These are phyloP conservation scores for Mortierella sp. DNA, from an alignment of 371 early-diverging fungal genomes.

Conservation along the genomic window DNA sequence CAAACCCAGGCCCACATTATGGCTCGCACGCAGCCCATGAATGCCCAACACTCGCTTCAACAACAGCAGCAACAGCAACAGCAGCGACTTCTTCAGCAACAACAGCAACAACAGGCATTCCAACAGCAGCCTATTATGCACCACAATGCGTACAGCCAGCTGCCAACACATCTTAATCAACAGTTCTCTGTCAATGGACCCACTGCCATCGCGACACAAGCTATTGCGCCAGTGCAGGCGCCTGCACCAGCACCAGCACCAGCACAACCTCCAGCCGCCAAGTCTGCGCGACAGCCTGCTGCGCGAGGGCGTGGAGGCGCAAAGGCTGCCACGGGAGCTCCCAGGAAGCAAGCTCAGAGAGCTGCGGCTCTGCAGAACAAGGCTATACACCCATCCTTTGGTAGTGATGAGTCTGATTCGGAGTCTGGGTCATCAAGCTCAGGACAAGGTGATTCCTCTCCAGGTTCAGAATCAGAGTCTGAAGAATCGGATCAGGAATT, in stretches of 20 bases:
- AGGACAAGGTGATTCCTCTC: conserved; percentile 30
- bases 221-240: conserved; percentile 7
- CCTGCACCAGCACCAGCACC: conserved; percentile 18
- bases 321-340: conserved; percentile 18
- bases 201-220: conserved; percentile 38
- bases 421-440: conserved; percentile 50
- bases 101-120: conserved; percentile 22
- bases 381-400: conserved; percentile 19
- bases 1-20: conserved; percentile 29
- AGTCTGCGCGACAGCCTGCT: conserved; percentile 22
- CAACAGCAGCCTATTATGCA: conserved; percentile 26
- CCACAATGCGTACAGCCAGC: conserved; percentile 27
- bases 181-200: conserved; percentile 52
- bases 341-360: conserved; percentile 31
- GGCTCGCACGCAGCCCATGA: conserved; percentile 50
- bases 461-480: conserved; percentile 30
- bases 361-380: conserved; percentile 25
- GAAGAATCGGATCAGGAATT: conserved; percentile 54
- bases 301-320: conserved; percentile 29
- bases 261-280: conserved; percentile 19
- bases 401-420: conserved; percentile 28
- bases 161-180: conserved; percentile 36
- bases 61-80: conserved; percentile 22
- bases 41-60: conserved; percentile 10
- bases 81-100: conserved; percentile 9